phyloP scores from a whole-genome alignment of 2,329 filamentous ascomycete species.

The Emericellopsis atlantica region DNA sequence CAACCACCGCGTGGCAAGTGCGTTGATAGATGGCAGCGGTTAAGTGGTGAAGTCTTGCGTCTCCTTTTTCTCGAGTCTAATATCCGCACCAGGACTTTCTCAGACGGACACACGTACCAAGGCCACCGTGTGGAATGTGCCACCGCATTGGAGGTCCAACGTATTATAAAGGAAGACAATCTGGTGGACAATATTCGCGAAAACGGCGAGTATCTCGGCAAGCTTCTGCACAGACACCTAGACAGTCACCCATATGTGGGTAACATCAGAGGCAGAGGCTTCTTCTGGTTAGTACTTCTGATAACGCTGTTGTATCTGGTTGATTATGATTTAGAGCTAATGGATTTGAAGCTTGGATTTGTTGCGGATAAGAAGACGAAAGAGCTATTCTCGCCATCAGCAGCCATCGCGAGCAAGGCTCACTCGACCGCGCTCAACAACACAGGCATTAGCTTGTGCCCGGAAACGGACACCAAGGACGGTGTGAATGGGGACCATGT shows the following conservation, averaged over 20 bases:
- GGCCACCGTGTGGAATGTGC: constrained; percentile 14
- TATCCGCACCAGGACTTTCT: constrained; percentile 5
- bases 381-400: constrained; percentile 15
- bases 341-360: constrained; percentile 11
- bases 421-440: constrained; percentile 24
- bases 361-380: constrained; percentile 13
- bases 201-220: constrained; percentile 5
- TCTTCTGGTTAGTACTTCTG: constrained; percentile 15
- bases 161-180: constrained; percentile 30
- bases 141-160: constrained; percentile 13
- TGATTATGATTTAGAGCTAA: constrained; percentile 1
- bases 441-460: constrained; percentile 35
- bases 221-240: constrained; percentile 9
- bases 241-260: constrained; percentile 13
- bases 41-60: neutral
- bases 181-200: constrained; percentile 8
- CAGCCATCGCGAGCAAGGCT: constrained; percentile 10
- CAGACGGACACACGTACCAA: constrained; percentile 11
- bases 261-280: constrained; percentile 14
- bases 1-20: constrained; percentile 31
- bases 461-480: constrained; percentile 10
- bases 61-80: neutral
- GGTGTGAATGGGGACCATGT: constrained; percentile 11
- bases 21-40: constrained; percentile 19
- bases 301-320: neutral